Conservation (phyloP, 2,329 filamentous ascomycete genomes). For the Aspergillus unguis region DNA sequence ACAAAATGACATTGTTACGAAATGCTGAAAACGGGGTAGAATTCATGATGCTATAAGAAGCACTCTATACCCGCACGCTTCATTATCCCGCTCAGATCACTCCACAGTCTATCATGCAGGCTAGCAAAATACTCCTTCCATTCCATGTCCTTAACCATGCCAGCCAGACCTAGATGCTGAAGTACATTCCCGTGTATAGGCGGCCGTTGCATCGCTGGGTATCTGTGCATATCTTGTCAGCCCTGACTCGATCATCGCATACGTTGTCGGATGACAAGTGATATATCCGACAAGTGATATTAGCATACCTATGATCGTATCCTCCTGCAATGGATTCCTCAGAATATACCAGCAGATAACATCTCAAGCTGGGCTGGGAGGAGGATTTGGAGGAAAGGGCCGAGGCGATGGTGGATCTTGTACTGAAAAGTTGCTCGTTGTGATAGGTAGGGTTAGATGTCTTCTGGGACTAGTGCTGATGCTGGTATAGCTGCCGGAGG, state of each 20-base stretch:
- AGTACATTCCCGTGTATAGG: constrained; percentile 8
- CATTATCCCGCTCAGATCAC: constrained; percentile 1
- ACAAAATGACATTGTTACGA: no score
- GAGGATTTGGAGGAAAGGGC: constrained; percentile 40
- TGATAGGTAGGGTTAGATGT: background rate
- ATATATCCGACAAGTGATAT: background rate
- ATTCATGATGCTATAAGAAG: background rate
- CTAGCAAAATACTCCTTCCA: background rate
- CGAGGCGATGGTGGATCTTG: constrained; percentile 30
- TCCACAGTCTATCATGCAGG: constrained; percentile 5
- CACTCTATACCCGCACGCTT: constrained; percentile 1
- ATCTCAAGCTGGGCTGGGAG: constrained; percentile 37
- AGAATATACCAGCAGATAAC: background rate
- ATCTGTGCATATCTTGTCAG: background rate
- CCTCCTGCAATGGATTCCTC: background rate
- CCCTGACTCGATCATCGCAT: background rate
- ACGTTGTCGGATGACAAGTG: background rate
- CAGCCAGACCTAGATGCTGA: constrained; percentile 6
- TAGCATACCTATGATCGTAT: constrained; percentile 7
- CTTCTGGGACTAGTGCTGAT: background rate
- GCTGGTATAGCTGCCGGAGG: background rate
- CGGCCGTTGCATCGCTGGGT: constrained; percentile 3
- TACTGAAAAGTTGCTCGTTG: constrained; percentile 11
- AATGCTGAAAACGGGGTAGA: background rate
- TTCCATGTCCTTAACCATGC: background rate